Base-by-base conservation (phyloP, 2,329 filamentous ascomycete species). In the Sarocladium oryzae region DNA sequence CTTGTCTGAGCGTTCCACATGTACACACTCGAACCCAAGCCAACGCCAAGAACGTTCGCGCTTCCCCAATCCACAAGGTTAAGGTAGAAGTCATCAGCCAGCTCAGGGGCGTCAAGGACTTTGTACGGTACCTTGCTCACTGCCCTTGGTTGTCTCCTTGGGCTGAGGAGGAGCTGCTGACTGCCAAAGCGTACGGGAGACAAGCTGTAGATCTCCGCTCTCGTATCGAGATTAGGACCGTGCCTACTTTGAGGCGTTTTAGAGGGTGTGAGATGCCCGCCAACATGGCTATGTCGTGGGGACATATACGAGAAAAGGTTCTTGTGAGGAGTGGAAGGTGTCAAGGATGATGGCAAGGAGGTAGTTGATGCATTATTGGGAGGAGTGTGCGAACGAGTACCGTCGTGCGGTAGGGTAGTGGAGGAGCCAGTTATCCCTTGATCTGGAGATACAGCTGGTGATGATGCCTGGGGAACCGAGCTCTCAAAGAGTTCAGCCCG, bases 11-110 rank as follows among this genome's bases (percentile, higher is more conserved):
- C 93, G 65, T 96, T 96, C 93, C 93, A 99, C 83, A 97, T 93
- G 64, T 97, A 99, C 5, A 99, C 93, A 58, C 89, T 95, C 16
- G 87, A 89, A 16, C 91, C 91, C 23, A 99, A 73, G 0, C 93
- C 93, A 38, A 99, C 93, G 6, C 92, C 93, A 10, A 99, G 77
- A 8, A 96, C 86, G 66, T 97, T 96, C 58, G 88, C 90, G 60
- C 89, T 95, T 38, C 93, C 93, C 93, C 93, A 99, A 63, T 99
- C 93, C 2, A 99, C 92, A 23, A 99, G 74, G 61, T 99, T 99
- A 32, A 99, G 76, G 62, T 99, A 99, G 67, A 97, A 99, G 64
- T 99, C 93, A 62, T 99, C 93, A 24, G 92, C 91, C 41, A 99
- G 73, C 64, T 97, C 93, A 2, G 93, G 93, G 1, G 93, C 93